phyloP scores from a whole-genome alignment of 1,139 yeast species.

The Suhomyces yuchorum region DNA sequence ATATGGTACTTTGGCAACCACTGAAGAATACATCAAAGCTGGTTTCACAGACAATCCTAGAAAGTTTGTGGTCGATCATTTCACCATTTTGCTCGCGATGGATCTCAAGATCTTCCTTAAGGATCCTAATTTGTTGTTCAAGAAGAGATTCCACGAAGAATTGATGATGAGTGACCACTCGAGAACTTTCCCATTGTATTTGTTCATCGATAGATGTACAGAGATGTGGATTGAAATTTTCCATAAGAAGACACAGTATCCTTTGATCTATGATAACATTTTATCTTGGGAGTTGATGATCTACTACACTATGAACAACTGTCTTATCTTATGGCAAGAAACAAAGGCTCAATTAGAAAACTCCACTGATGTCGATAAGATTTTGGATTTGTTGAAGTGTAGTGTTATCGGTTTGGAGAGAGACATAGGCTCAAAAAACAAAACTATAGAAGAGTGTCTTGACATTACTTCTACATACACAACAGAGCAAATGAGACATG shows the following conservation, averaged over 20 bases:
- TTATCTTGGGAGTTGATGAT: slow-evolving; percentile 61
- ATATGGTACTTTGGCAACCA: slow-evolving; percentile 48
- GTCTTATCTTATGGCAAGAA: slow-evolving; percentile 68
- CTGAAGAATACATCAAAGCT: slow-evolving; percentile 48
- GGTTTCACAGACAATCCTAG: slow-evolving; percentile 51
- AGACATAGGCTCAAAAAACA: slow-evolving; percentile 25
- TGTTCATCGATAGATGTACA: slow-evolving; percentile 40
- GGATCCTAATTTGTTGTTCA: slow-evolving; percentile 58
- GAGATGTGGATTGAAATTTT: slow-evolving; percentile 45
- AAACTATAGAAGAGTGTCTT: slow-evolving; percentile 46
- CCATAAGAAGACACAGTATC: slow-evolving; percentile 34
- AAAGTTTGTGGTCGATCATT: slow-evolving; percentile 44
- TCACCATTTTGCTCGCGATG: slow-evolving; percentile 46
- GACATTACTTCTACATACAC: slow-evolving; percentile 46
- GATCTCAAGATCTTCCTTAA: slow-evolving; percentile 55
- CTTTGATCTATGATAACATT: slow-evolving; percentile 46
- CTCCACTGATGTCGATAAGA: slow-evolving; percentile 50
- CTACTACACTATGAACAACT: slow-evolving; percentile 55
- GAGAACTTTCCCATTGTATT: slow-evolving; percentile 46
- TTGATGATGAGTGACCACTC: slow-evolving; percentile 50
- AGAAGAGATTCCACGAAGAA: slow-evolving; percentile 61
- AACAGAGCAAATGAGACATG: slow-evolving; percentile 55
- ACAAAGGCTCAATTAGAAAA: slow-evolving; percentile 55
- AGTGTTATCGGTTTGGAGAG: slow-evolving; percentile 35
- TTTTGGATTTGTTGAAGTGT: slow-evolving; percentile 42